Evolutionary conservation across 129 eudicot genomes (phyloP).

Genomic region (Logfia minima): DNA sequence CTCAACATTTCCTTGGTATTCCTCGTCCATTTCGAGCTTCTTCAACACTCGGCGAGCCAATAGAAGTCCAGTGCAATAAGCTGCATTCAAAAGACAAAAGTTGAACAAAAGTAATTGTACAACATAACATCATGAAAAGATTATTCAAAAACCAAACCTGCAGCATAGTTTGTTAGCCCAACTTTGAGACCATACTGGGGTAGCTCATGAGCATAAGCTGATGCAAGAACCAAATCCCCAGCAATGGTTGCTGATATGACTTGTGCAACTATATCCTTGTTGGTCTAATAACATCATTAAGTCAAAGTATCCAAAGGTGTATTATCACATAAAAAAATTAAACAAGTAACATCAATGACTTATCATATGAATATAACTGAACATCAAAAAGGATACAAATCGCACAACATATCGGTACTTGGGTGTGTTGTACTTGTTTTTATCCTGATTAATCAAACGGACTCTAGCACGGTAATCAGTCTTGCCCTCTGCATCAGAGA

Average conservation of each 20-base stretch:
- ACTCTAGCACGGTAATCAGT: conserved; percentile 92
- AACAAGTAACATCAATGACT: not conserved
- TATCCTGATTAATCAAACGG: conserved; percentile 86
- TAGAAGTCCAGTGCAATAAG: conserved; percentile 93
- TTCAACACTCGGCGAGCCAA: conserved; percentile 83
- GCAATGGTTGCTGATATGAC: conserved; percentile 80
- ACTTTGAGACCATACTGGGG: conserved; percentile 90
- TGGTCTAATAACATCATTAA: conserved; percentile 53
- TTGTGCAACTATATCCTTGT: conserved; percentile 81
- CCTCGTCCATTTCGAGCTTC: conserved; percentile 76
- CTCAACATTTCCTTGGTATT: conserved; percentile 85
- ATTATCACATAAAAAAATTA: too few relatives aligned
- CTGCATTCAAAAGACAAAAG: conserved; percentile 19
- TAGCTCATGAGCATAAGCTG: conserved; percentile 90
- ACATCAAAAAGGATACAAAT: conserved; percentile 57
- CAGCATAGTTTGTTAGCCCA: conserved; percentile 96
- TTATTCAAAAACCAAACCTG: conserved; percentile 39
- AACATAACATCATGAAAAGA: not conserved
- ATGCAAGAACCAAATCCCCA: conserved; percentile 78
- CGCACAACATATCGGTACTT: conserved; percentile 88
- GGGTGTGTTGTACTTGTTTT: conserved; percentile 92
- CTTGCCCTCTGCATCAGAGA: conserved; percentile 62
- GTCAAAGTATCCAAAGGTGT: not conserved
- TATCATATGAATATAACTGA: too few relatives aligned
- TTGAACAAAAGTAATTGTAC: not conserved